Evolutionary conservation across 108 stramenopile species (phyloP).

Genomic region (Aureococcus anophagefferens): DNA sequence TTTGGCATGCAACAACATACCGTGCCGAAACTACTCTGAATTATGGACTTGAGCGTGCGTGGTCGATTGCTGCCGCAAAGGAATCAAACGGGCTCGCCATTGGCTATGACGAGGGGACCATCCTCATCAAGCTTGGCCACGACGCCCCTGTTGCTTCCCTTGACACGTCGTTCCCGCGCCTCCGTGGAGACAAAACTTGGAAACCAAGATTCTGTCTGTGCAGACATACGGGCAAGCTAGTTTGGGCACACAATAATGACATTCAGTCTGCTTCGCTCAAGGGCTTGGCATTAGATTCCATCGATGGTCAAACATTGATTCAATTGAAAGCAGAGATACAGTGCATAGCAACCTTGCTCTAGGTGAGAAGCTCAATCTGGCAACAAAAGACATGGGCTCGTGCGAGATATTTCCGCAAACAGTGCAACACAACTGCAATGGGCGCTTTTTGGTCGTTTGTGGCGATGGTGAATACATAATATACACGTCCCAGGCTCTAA

Average conservation of each 20-base stretch:
- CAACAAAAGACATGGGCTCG: constrained; percentile 80
- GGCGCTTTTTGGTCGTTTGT: constrained; percentile 90
- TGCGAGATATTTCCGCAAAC: constrained; percentile 89
- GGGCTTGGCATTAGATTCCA: constrained; percentile 45
- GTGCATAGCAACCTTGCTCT: constrained; percentile 42
- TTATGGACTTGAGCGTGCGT: constrained; percentile 97
- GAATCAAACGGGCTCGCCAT: constrained; percentile 92
- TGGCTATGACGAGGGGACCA: constrained; percentile 97
- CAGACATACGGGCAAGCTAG: constrained; percentile 69
- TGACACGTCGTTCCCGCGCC: constrained; percentile 48
- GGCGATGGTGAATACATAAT: constrained; percentile 99
- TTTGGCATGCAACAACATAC: constrained; percentile 97
- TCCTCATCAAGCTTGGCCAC: constrained; percentile 90
- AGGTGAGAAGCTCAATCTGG: constrained; percentile 70
- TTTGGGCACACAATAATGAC: constrained; percentile 93
- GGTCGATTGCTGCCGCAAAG: constrained; percentile 85
- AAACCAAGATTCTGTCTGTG: no score
- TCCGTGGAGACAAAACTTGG: no score
- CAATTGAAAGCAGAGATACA: no score
- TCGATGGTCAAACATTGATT: no score
- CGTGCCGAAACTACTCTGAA: constrained; percentile 93
- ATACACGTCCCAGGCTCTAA: constrained; percentile 90
- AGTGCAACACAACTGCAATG: constrained; percentile 95
- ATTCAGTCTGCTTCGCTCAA: constrained; percentile 82
- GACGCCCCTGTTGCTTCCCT: constrained; percentile 97